These are phyloP conservation scores for Aotearoamyces nothofagi DNA, from an alignment of 2,329 filamentous ascomycete genomes.

Conservation along the genomic window DNA sequence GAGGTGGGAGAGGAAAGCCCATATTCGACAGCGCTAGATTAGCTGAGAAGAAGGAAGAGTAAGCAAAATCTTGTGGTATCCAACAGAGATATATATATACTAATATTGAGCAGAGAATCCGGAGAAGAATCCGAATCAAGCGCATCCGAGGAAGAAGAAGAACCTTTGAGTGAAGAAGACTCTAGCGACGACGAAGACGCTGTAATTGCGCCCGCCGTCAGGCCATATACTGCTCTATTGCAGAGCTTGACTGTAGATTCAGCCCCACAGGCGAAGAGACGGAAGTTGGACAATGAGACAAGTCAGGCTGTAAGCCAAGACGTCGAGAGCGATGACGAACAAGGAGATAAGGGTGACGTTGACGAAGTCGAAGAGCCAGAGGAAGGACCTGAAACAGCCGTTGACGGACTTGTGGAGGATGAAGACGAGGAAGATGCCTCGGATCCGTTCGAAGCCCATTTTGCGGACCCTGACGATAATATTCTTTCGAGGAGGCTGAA, in stretches of 20 bases:
- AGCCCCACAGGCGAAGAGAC: conserved; percentile 35
- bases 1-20: conserved; percentile 23
- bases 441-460: conserved; percentile 74
- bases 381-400: conserved; percentile 24
- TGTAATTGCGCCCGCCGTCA: conserved; percentile 21
- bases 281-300: conserved; percentile 32
- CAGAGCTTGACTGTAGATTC: conserved; percentile 36
- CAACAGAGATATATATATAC: conserved; percentile 1
- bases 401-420: conserved; percentile 21
- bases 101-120: conserved; percentile 9
- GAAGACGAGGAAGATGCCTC: conserved; percentile 32
- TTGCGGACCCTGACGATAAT: conserved; percentile 50
- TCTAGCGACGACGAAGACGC: conserved; percentile 27
- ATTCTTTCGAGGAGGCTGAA: conserved; percentile 37
- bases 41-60: conserved; percentile 27
- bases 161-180: conserved; percentile 28
- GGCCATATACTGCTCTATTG: conserved; percentile 41
- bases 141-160: conserved; percentile 24
- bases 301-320: not conserved
- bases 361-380: conserved; percentile 34
- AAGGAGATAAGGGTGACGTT: conserved; percentile 22
- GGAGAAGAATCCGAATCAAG: conserved; percentile 20
- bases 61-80: conserved; percentile 1
- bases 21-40: conserved; percentile 31
- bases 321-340: conserved; percentile 11